These are phyloP conservation scores for Multifurca ochricompacta DNA, from an alignment of 768 basidiomycete species.

Conservation along the genomic window DNA sequence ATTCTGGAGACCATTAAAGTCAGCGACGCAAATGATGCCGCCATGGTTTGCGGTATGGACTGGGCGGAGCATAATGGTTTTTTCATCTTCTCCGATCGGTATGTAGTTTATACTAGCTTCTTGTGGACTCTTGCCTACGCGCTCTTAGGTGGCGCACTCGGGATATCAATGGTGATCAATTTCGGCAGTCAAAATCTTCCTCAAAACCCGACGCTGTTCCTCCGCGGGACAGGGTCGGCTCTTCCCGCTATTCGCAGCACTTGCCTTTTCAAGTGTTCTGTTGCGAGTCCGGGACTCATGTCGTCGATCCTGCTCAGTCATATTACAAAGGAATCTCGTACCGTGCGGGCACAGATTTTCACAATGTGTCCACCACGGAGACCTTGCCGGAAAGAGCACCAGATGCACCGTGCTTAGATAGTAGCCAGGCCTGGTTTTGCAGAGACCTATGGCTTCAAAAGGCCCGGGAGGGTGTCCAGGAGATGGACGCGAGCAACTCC, in stretches of 20 bases:
- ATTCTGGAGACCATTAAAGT: conserved; percentile 94
- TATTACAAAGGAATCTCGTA: conserved; percentile 90
- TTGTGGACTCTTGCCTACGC: neutral
- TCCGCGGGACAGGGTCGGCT: conserved; percentile 77
- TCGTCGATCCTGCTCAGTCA: conserved; percentile 91
- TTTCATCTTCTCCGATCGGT: conserved; percentile 98
- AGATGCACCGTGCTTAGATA: conserved; percentile 88
- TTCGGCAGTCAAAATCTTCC: conserved; percentile 92
- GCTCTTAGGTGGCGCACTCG: conserved; percentile 83
- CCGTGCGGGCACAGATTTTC: conserved; percentile 71
- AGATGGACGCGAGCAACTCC: conserved; percentile 29
- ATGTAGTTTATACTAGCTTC: neutral
- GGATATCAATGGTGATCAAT: conserved; percentile 96
- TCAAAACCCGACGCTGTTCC: conserved; percentile 87
- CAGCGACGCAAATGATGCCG: conserved; percentile 83
- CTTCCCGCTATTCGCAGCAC: conserved; percentile 80
- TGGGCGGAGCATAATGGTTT: conserved; percentile 98
- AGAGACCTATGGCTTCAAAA: conserved; percentile 92
- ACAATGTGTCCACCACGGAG: conserved; percentile 68
- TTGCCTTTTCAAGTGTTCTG: conserved; percentile 98
- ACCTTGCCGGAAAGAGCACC: conserved; percentile 49
- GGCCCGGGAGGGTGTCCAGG: conserved; percentile 68
- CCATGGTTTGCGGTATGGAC: conserved; percentile 99
- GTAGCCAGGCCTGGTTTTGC: conserved; percentile 97
- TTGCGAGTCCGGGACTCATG: conserved; percentile 96